Percentiles rank a stretch among this genome's conserved stretches.
Evolutionary conservation across 768 basidiomycete species (phyloP).

Genomic region (Nevesoporus exiguus): DNA sequence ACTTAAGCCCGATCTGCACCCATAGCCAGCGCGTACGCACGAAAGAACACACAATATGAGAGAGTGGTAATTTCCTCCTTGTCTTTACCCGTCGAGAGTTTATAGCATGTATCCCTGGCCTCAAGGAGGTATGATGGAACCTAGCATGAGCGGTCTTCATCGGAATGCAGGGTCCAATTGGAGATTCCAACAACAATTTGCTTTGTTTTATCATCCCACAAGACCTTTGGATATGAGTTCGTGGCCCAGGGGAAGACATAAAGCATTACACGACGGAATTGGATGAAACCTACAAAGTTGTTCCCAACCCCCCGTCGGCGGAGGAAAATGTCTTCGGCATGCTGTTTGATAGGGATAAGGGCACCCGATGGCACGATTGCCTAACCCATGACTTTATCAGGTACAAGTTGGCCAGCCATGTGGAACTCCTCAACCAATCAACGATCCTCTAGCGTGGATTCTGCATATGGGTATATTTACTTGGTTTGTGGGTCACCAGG

Average conservation of each 20-base stretch:
- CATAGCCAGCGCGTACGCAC: conserved; percentile 11
- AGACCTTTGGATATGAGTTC: conserved; percentile 10
- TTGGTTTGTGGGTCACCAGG: not conserved
- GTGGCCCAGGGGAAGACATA: conserved; percentile 11
- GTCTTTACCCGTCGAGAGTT: conserved; percentile 3
- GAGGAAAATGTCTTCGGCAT: conserved; percentile 13
- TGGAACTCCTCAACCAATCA: conserved; percentile 15
- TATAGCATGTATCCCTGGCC: conserved; percentile 8
- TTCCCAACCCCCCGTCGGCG: conserved; percentile 10
- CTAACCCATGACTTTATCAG: conserved; percentile 6
- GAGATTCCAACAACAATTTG: conserved; percentile 13
- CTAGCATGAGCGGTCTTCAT: conserved; percentile 14
- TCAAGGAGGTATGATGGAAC: conserved; percentile 5
- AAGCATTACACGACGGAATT: conserved; percentile 8
- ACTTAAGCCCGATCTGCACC: conserved; percentile 4
- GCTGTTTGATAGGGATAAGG: conserved; percentile 7
- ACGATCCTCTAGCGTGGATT: conserved; percentile 2
- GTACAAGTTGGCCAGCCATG: conserved; percentile 12
- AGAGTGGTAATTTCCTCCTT: conserved; percentile 1
- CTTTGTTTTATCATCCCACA: conserved; percentile 12
- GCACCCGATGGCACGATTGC: conserved; percentile 15
- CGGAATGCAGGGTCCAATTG: not conserved
- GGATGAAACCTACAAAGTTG: conserved; percentile 6
- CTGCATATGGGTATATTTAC: conserved; percentile 5
- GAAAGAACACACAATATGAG: conserved; percentile 6